Percentiles rank a stretch among this genome's conserved stretches.
Conservation (phyloP, 2,329 filamentous ascomycete species). For the Teratosphaeria pseudoeucalypti region DNA sequence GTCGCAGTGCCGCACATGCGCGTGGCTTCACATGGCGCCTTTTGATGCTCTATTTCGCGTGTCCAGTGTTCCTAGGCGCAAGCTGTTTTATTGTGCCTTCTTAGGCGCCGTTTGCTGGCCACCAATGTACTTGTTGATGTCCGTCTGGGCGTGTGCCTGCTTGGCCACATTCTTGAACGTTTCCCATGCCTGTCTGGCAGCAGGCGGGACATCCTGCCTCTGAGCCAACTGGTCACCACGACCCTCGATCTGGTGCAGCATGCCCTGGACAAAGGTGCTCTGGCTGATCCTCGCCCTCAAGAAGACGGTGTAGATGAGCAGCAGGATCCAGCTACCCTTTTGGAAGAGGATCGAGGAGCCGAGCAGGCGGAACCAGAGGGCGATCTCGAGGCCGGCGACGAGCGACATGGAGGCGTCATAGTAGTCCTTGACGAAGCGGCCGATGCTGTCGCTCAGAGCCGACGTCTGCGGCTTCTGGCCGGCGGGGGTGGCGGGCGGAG, state of each 20-base stretch:
- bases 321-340: slow-evolving; percentile 80
- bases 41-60: not conserved
- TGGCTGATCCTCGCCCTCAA: slow-evolving; percentile 81
- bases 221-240: slow-evolving; percentile 73
- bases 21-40: not conserved
- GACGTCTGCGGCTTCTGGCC: slow-evolving; percentile 50
- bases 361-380: slow-evolving; percentile 73
- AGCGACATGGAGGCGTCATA: slow-evolving; percentile 94
- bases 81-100: slow-evolving; percentile 49
- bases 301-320: slow-evolving; percentile 81
- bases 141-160: slow-evolving; percentile 70
- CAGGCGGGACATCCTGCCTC: slow-evolving; percentile 77
- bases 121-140: slow-evolving; percentile 61
- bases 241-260: slow-evolving; percentile 61
- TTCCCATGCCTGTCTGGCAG: slow-evolving; percentile 69
- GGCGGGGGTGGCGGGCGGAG: slow-evolving; percentile 44
- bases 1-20: too few species aligned
- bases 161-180: slow-evolving; percentile 60
- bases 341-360: slow-evolving; percentile 77
- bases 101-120: slow-evolving; percentile 47
- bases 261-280: slow-evolving; percentile 83
- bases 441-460: slow-evolving; percentile 70
- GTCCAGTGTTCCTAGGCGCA: not conserved
- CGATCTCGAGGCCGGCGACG: slow-evolving; percentile 78
- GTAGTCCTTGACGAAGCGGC: slow-evolving; percentile 92